Percentiles rank a stretch among this genome's conserved stretches.
These are phyloP conservation scores for Leptoxyphium fumago DNA, from an alignment of 2,329 filamentous ascomycete species.

Conservation along the genomic window DNA sequence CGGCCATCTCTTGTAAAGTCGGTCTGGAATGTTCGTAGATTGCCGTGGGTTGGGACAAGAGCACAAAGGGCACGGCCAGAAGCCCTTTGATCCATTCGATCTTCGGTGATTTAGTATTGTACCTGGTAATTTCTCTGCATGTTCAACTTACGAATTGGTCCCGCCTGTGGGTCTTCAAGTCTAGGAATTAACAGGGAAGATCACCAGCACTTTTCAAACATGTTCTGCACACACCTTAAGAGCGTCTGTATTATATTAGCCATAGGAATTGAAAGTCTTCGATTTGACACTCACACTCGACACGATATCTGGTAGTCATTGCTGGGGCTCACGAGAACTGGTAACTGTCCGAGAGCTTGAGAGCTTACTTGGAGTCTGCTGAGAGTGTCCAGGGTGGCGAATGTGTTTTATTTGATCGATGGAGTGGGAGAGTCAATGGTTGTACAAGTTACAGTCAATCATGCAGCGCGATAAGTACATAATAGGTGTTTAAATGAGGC, in stretches of 20 bases:
- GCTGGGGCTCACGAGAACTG: background rate
- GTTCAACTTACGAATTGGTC: constrained; percentile 63
- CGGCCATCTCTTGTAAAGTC: constrained; percentile 50
- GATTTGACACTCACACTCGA: constrained; percentile 19
- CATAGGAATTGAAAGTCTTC: background rate
- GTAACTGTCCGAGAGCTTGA: no score
- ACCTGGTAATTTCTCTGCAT: background rate
- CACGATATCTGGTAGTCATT: constrained; percentile 25
- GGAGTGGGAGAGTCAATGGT: no score
- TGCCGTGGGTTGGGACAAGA: constrained; percentile 87
- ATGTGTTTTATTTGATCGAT: no score
- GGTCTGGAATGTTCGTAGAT: constrained; percentile 57
- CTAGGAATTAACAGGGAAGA: constrained; percentile 1
- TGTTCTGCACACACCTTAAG: constrained; percentile 39
- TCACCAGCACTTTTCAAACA: background rate
- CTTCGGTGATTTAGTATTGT: constrained; percentile 1
- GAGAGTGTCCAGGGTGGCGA: no score
- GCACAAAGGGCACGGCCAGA: constrained; percentile 85
- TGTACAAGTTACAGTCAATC: no score
- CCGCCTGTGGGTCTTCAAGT: constrained; percentile 66
- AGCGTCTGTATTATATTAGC: constrained; percentile 34
- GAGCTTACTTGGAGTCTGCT: no score
- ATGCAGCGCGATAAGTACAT: no score
- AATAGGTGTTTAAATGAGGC: no score
- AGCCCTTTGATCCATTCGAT: constrained; percentile 70